A percentile compares a stretch with the other conserved stretches of the same genome.
Evolutionary conservation across 208 protist genomes (phyloP).

Genomic region (Leishmania major): DNA sequence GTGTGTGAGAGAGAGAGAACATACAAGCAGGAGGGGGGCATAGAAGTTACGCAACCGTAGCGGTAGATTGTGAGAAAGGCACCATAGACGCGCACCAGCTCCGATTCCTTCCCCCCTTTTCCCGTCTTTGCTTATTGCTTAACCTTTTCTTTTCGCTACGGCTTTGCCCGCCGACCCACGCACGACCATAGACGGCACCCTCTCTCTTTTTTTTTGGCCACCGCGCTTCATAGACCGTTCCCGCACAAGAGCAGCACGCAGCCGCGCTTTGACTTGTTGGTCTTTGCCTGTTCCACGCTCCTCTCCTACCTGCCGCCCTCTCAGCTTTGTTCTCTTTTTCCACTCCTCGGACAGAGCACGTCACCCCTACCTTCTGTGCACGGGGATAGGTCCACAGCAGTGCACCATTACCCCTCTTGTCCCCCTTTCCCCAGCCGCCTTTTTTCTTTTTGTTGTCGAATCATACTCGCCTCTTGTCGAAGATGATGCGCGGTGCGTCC

Average conservation of each 20-base stretch:
- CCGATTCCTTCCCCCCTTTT: background rate
- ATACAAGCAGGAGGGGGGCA: background rate
- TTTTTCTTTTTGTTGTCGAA: slow-evolving; percentile 7
- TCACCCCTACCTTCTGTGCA: background rate
- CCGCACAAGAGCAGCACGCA: background rate
- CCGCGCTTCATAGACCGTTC: background rate
- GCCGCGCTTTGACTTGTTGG: background rate
- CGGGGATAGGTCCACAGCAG: background rate
- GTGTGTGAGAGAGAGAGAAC: background rate
- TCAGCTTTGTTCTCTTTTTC: background rate
- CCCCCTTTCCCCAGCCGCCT: background rate
- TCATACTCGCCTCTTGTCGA: background rate
- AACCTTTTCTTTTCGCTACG: background rate
- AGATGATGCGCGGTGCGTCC: slow-evolving; percentile 43
- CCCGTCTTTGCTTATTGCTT: background rate
- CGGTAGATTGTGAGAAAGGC: background rate
- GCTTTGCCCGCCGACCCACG: background rate
- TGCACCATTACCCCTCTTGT: background rate
- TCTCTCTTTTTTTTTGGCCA: background rate
- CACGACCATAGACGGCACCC: background rate
- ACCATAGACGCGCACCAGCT: background rate
- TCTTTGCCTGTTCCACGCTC: background rate
- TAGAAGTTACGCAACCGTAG: background rate
- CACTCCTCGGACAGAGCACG: background rate
- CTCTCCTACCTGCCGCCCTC: background rate